Percentiles rank a stretch among this genome's conserved stretches.
phyloP scores from a whole-genome alignment of 106 monocot species.

The Acorus gramineus region DNA sequence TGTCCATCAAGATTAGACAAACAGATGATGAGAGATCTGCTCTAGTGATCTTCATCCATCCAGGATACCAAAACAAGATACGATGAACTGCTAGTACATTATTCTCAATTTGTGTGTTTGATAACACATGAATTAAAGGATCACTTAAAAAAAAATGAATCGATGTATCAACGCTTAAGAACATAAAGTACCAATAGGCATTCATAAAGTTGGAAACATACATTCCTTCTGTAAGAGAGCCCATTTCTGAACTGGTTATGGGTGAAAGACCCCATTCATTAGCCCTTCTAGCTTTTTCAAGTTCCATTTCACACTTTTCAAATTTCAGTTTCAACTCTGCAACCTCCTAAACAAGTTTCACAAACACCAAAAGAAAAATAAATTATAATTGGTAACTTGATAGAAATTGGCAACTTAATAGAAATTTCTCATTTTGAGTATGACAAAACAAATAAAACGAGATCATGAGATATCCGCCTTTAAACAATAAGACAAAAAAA shows the following conservation, averaged over 20 bases:
- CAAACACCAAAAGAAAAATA: not conserved
- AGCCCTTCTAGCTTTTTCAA: slow-evolving; percentile 66
- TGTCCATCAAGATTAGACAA: too few relatives aligned
- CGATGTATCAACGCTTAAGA: not conserved
- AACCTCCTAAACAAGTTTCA: slow-evolving; percentile 32
- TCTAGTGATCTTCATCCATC: too few relatives aligned
- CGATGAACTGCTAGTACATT: not conserved
- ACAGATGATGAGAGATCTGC: too few relatives aligned
- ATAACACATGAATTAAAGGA: too few relatives aligned
- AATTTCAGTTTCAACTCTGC: slow-evolving; percentile 54
- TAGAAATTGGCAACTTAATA: too few relatives aligned
- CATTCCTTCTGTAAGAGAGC: slow-evolving; percentile 30
- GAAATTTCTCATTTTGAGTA: too few relatives aligned
- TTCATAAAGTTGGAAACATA: slow-evolving; percentile 17
- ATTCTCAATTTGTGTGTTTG: not conserved
- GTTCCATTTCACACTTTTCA: slow-evolving; percentile 65
- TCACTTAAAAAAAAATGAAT: too few relatives aligned
- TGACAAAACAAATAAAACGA: too few relatives aligned
- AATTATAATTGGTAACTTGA: not conserved
- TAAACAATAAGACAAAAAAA: too few relatives aligned
- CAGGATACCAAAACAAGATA: not conserved
- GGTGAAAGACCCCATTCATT: slow-evolving; percentile 52
- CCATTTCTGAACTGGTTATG: slow-evolving; percentile 18
- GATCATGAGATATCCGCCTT: too few relatives aligned
- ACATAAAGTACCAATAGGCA: not conserved